Percentiles rank a stretch among this genome's conserved stretches.
Evolutionary conservation across 1,139 yeast species (phyloP).

Genomic region (Pneumocystis murina): DNA sequence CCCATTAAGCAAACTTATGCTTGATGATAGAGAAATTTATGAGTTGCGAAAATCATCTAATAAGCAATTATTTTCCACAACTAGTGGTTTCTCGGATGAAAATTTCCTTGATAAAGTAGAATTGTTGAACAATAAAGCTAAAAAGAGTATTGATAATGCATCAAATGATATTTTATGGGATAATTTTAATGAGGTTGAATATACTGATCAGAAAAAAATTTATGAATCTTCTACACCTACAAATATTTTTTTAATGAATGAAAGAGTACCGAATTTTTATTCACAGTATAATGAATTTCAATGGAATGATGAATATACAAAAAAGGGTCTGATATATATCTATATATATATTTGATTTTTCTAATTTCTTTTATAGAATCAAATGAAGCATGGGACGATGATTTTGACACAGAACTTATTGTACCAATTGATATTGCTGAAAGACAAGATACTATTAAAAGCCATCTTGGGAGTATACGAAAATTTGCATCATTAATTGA

Average conservation of each 20-base stretch:
- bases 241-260: background rate
- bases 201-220: background rate
- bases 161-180: background rate
- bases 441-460: background rate
- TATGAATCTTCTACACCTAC: background rate
- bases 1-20: background rate
- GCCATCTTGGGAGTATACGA: slow-evolving; percentile 1
- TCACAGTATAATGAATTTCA: background rate
- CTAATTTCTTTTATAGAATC: background rate
- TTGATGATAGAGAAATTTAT: background rate
- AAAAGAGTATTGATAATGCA: background rate
- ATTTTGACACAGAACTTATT: background rate
- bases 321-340: background rate
- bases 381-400: slow-evolving; percentile 1
- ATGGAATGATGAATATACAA: background rate
- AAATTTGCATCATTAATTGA: slow-evolving; percentile 2
- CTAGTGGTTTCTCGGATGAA: background rate
- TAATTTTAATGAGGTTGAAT: background rate
- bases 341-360: background rate
- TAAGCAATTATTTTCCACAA: background rate
- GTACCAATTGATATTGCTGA: background rate
- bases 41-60: background rate
- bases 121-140: background rate
- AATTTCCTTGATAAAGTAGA: background rate
- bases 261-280: background rate